These are phyloP conservation scores for Physcomitrium patens DNA, from an alignment of 225 moss, liverwort and hornwort species.

Conservation along the genomic window DNA sequence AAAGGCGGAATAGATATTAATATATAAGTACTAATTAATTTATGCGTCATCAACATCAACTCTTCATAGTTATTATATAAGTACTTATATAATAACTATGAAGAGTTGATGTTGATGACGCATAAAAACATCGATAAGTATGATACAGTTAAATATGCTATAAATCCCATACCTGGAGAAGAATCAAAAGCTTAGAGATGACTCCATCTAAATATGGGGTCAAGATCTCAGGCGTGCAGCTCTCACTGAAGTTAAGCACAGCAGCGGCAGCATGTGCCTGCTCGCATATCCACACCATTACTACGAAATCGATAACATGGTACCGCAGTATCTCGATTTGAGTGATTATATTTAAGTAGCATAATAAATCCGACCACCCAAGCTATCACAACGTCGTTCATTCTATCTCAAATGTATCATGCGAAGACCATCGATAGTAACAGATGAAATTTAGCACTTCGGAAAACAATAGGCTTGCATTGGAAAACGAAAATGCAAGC, in stretches of 20 bases:
- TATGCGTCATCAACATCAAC: no score
- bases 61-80: no score
- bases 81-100: background rate
- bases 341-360: no score
- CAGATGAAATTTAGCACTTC: background rate
- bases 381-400: background rate
- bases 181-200: slow-evolving; percentile 83
- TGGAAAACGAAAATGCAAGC: background rate
- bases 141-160: background rate
- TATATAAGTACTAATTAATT: no score
- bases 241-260: slow-evolving; percentile 95
- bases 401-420: background rate
- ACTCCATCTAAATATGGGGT: slow-evolving; percentile 95
- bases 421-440: background rate
- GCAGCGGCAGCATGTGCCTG: slow-evolving; percentile 99
- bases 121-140: slow-evolving; percentile 9
- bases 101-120: background rate
- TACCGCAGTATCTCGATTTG: no score
- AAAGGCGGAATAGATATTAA: background rate
- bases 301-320: background rate
- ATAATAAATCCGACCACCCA: background rate
- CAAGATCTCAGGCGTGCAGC: slow-evolving; percentile 93
- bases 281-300: background rate
- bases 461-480: slow-evolving; percentile 1
- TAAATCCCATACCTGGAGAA: slow-evolving; percentile 76